Evolutionary conservation across 257 asterid genomes (phyloP).

Genomic region (Cruciata laevipes): DNA sequence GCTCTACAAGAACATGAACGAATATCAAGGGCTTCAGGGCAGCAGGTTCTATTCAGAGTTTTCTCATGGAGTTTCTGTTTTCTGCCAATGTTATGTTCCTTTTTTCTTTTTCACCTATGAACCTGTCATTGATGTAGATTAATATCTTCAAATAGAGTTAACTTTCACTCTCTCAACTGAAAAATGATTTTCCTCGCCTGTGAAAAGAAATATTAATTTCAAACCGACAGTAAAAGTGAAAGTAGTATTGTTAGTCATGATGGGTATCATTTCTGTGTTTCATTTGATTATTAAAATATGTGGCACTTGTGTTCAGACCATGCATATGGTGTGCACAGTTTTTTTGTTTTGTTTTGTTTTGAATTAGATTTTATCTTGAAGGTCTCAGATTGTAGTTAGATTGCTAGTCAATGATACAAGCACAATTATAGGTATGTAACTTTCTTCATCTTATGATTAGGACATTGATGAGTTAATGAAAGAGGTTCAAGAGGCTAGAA

Average conservation of each 20-base stretch:
- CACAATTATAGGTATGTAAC: not conserved
- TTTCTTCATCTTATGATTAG: conserved; percentile 30
- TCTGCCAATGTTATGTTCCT: not conserved
- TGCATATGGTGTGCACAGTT: not conserved
- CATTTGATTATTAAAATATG: not conserved
- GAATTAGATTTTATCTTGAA: not conserved
- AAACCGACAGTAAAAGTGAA: not conserved
- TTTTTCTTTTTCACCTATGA: not conserved
- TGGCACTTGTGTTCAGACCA: not conserved
- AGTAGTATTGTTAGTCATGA: not conserved
- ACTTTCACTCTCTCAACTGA: not conserved
- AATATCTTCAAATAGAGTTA: not conserved
- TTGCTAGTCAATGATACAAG: not conserved
- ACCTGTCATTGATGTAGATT: not conserved
- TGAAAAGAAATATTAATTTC: not conserved
- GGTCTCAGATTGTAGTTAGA: not conserved
- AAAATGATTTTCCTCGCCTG: not conserved
- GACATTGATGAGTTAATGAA: conserved; percentile 85
- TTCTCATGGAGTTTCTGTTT: not conserved
- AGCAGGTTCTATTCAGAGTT: conserved; percentile 51
- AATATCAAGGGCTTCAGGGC: conserved; percentile 74
- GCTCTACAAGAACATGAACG: conserved; percentile 92
- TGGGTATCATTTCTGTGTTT: not conserved
- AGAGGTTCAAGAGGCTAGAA: conserved; percentile 93
- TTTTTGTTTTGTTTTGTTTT: too few species aligned